Base-by-base conservation (phyloP, 345 rosid species). In the Microcos paniculata region DNA sequence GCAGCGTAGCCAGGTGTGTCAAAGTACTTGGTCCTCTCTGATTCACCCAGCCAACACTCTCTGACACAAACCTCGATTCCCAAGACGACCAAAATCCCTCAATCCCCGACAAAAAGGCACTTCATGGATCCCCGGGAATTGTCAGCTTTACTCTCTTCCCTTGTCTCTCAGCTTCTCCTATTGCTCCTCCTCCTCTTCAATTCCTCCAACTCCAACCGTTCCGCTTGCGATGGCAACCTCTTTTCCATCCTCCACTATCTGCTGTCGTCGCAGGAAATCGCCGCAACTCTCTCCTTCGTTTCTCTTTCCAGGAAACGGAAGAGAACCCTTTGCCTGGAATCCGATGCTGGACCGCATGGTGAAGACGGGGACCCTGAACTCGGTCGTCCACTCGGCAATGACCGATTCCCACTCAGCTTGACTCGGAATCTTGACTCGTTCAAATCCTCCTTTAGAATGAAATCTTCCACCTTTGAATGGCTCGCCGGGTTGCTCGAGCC, bases 401-500 rank as follows among this genome's bases (percentile, higher is more conserved):
- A 58, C 45, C 59, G 16, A 30, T 28, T 19, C 45, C 3, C 59
- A 33, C 65, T 85, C 80, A 70, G 76, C 3, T 58, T 78, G 63
- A 74, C 64, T 64, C 85, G 52, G 26, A 49, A 73, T 24, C 89
- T 82, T 6, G 90, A 87, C 81, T 83, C 86, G 70, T 87, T 86
- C 78, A 82, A 62, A 62, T 51, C 68, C 67, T 55, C 57, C 72
- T 90, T 88, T 84, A 82, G 81, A 57, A 90, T 89, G 91, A 80
- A 78, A 23, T 78, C 87, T 49, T 81, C 92, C 38, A 86, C 91
- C 46, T 89, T 90, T 30, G 89, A 85, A 73, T 89, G 91, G 95
- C 89, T 90, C 12, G 77, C 85, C 19, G 91, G 91, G 5, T 83
- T 90, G 80, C 92, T 90, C 28, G 95, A 89, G 74, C 92, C 91